Evolutionary conservation across 1,139 yeast genomes (phyloP), one percentile per base, ranked within the genome.

Genomic region (Blastobotrys buckinghamii): DNA sequence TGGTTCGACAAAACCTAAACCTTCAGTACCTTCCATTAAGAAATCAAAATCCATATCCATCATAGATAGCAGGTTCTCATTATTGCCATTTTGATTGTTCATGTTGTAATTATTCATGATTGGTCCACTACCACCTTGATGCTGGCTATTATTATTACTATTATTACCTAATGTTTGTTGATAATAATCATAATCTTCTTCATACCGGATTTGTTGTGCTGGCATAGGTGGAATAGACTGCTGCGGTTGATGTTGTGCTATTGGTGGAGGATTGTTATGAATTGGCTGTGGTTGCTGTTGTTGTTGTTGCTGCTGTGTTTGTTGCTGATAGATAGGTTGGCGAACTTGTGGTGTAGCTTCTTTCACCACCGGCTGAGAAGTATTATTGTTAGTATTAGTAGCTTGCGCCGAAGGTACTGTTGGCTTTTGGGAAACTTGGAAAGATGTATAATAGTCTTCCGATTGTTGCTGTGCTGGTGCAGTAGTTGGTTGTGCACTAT

Each of bases 1-100:
- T 2, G 94, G 94, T 39, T 85, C 95, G 33, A 86, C 96, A 58
- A 87, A 87, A 52, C 86, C 95, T 48, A 87, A 71, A 17, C 96
- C 95, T 35, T 85, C 81, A 35, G 77, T 71, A 44, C 74, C 76
- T 57, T 82, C 81, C 58, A 77, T 79, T 48, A 81, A 72, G 59
- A 86, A 85, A 48, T 64, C 67, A 49, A 63, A 61, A 33, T 61
- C 62, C 53, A 62, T 55, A 27, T 61, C 63, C 48, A 61, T 48
- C 52, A 59, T 51, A n/a, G 57, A 52, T 42, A 53, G 40, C 36
- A 55, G 48, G 35, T 52, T 56, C 20, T 44, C 50, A 10, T 17
- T 22, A 20, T 7, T 12, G 22, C n/a, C 19, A 9, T 7, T 24
- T 12, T 2, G 24, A 20, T 22, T n/a, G 3, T 2, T 8, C n/a